Conservation (phyloP, 768 basidiomycete genomes). For the Rhizopogon rudus region DNA sequence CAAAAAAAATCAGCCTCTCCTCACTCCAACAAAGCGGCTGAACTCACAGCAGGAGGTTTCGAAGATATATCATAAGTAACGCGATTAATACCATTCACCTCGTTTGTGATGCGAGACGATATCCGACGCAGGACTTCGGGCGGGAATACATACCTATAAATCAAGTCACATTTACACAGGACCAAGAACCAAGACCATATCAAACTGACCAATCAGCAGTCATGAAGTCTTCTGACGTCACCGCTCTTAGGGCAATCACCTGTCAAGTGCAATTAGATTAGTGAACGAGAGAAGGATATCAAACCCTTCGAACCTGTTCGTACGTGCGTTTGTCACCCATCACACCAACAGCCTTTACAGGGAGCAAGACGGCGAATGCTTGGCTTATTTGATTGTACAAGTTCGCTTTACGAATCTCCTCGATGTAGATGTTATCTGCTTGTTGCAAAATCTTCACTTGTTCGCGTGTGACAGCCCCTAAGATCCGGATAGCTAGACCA, state of each 20-base stretch:
- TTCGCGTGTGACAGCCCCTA: slow-evolving; percentile 90
- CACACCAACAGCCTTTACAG: slow-evolving; percentile 95
- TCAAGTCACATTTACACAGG: slow-evolving; percentile 23
- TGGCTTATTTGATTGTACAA: slow-evolving; percentile 93
- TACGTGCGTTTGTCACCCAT: slow-evolving; percentile 97
- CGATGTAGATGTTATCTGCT: slow-evolving; percentile 95
- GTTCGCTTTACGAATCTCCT: slow-evolving; percentile 91
- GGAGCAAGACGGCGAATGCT: slow-evolving; percentile 94
- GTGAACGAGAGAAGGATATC: not conserved
- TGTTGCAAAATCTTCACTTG: slow-evolving; percentile 90
- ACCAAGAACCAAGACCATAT: not conserved
- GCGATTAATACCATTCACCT: slow-evolving; percentile 93
- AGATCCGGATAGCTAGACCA: slow-evolving; percentile 95
- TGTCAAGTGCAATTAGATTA: slow-evolving; percentile 20
- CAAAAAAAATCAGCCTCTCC: not conserved
- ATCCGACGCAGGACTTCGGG: slow-evolving; percentile 83
- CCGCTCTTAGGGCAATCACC: slow-evolving; percentile 93
- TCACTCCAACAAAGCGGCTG: not conserved
- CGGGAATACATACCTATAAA: slow-evolving; percentile 88
- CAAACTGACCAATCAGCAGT: slow-evolving; percentile 88
- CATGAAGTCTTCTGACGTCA: slow-evolving; percentile 99
- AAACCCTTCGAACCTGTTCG: slow-evolving; percentile 59
- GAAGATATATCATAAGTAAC: slow-evolving; percentile 96
- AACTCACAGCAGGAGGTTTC: slow-evolving; percentile 86
- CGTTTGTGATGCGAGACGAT: slow-evolving; percentile 96